Evolutionary conservation across 2,329 filamentous ascomycete genomes (phyloP), one percentile per base, ranked within the genome.

Genomic region (Colletotrichum limetticola): DNA sequence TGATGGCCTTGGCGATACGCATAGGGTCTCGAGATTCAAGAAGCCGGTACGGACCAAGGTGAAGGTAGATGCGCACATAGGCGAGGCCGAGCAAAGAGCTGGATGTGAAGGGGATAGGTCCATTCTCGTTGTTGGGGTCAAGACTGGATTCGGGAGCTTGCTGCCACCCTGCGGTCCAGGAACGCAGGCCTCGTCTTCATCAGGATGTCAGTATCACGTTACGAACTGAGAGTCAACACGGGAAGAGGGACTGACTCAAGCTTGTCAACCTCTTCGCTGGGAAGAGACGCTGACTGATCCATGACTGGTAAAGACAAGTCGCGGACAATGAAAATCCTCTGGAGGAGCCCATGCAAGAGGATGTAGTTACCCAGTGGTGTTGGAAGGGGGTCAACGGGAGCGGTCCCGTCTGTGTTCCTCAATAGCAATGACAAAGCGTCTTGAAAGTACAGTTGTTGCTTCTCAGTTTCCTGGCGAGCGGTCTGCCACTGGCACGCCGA

Each of bases 71-170:
- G 5, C 85, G 83, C 0, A 85, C 82, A 68, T 87, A 87, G 1
- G 86, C 86, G 0, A 87, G 80, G 0, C 83, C 83, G 0, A 87
- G 79, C 0, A 87, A 79, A 0, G 85, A 83, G 61, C 83, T 86
- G 2, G 85, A 87, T 0, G 85, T 87, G 71, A 84, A 84, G 0
- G 82, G 82, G 16, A 84, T 83, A 0, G 82, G 82, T 0, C 82
- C 82, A 32, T 83, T 83, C 56, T 83, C 82, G 49, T 83, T 83
- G 60, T 83, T 82, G 0, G 82, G 82, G 46, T 84, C 82, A 0
- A 84, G 80, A 28, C 78, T 81, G 1, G 82, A 83, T 58, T 84
- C 82, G 0, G 82, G 80, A 0, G 80, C 80, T 66, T 83, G 81
- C 30, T 84, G 82, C 82, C 82, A 84, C 7, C 80, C 79, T 0